Conservation (phyloP, 495 filamentous ascomycete genomes). For the Penicillium ochrochloron region DNA sequence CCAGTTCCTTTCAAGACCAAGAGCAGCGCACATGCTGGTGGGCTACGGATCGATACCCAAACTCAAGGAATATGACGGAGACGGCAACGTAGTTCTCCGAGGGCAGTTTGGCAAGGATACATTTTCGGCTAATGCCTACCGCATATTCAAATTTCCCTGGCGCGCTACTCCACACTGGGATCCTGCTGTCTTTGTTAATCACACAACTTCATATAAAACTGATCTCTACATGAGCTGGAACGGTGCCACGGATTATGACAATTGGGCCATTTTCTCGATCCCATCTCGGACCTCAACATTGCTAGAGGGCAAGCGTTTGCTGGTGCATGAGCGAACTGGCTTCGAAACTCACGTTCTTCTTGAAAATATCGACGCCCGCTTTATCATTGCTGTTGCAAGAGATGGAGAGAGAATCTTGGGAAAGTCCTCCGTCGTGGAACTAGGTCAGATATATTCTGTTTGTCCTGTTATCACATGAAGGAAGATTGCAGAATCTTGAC, state of each 20-base stretch:
- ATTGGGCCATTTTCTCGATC: constrained; percentile 38
- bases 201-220: neutral
- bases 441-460: neutral
- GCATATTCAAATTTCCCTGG: constrained; percentile 24
- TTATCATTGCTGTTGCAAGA: constrained; percentile 36
- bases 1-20: constrained; percentile 32
- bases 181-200: constrained; percentile 21
- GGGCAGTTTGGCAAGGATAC: constrained; percentile 19
- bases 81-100: constrained; percentile 20
- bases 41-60: constrained; percentile 48
- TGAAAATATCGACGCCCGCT: constrained; percentile 21
- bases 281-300: constrained; percentile 25
- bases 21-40: constrained; percentile 42
- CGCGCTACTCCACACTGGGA: constrained; percentile 22
- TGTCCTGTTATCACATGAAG: neutral
- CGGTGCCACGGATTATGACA: constrained; percentile 43
- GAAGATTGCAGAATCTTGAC: neutral
- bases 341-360: constrained; percentile 33
- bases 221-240: constrained; percentile 42
- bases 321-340: constrained; percentile 25
- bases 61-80: constrained; percentile 45
- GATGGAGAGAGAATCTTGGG: neutral
- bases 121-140: constrained; percentile 21
- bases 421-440: neutral
- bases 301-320: constrained; percentile 15